Evolutionary conservation across 345 rosid genomes (phyloP), one percentile per base, ranked within the genome.

Genomic region (Microthlaspi erraticum): DNA sequence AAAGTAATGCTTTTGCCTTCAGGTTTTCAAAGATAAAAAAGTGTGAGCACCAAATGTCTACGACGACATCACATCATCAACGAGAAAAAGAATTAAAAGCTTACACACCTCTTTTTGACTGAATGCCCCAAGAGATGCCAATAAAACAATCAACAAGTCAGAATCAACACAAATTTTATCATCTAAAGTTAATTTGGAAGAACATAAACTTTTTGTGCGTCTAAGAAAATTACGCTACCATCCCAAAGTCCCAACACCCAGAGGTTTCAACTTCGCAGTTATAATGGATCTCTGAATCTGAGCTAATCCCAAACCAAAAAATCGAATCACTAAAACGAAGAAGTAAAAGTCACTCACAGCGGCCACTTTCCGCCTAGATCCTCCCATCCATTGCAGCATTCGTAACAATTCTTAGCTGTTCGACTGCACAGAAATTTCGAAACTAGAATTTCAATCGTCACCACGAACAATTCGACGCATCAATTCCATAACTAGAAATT

Each of bases 321-420:
- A 53, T 19, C 13, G 29, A 1, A 63, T 44, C 54, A 61, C 43
- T 8, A 66, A 20, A 31, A 54, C 46, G 5, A 64, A 56, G 42
- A 61, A 54, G 34, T 13, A 52, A 45, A 38, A 66, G 33, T 49
- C 54, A 78, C 81, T 71, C 68, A 92, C 98, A 60, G 95, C 77
- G 2, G 88, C 72, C 58, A 90, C 84, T 82, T 90, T 92, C 66
- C 88, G 85, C 73, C 96, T 80, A 42, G 96, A 90, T 68, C 98
- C 98, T 73, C 97, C 97, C 91, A 84, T 90, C 98, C 98, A 92
- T 51, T 90, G 93, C 78, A 93, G 56, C 98, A 90, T 93, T 68
- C 32, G 64, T 52, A 67, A 23, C 34, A 29, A 0, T 5, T n/a
- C 54, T 48, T 60, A 60, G 42, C 60, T 48, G 34, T 45, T 48